Percentiles rank a stretch among this genome's conserved stretches.
phyloP scores from a whole-genome alignment of 345 rosid genomes.

The Acer negundo region DNA sequence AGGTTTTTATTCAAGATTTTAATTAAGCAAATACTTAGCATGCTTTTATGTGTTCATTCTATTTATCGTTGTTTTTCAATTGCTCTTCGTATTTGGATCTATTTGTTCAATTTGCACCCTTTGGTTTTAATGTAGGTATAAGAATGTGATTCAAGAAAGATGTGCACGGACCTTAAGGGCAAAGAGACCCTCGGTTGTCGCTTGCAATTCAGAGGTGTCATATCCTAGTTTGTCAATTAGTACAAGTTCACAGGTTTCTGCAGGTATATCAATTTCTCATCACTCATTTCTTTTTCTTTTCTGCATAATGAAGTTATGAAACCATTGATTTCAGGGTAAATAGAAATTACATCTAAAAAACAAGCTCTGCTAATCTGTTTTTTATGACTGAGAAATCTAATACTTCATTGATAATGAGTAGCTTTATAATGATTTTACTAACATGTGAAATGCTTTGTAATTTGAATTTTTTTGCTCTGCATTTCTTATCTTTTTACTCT shows the following conservation, averaged over 20 bases:
- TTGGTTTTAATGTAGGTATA: conserved; percentile 4
- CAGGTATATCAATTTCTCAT: conserved; percentile 15
- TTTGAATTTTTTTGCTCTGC: neutral
- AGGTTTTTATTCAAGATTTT: neutral
- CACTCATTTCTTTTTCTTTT: neutral
- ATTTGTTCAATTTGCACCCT: neutral
- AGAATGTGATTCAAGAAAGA: conserved; percentile 10
- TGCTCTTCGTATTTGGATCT: neutral
- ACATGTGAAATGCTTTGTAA: neutral
- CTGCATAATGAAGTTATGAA: neutral
- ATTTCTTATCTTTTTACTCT: neutral
- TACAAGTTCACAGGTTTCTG: neutral
- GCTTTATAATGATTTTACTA: neutral
- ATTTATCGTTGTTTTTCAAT: neutral
- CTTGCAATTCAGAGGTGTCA: conserved; percentile 12
- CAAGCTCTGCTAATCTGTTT: neutral
- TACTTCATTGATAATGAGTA: neutral
- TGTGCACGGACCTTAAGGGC: neutral
- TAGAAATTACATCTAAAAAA: neutral
- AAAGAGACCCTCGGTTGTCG: neutral
- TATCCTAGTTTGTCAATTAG: conserved; percentile 16
- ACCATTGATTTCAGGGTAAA: neutral
- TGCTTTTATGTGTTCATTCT: neutral
- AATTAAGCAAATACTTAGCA: neutral
- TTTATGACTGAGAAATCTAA: neutral